Percentiles rank a stretch among this genome's conserved stretches.
These are phyloP conservation scores for Wickerhamomyces mucosus DNA, from an alignment of 805 yeast species.

Conservation along the genomic window DNA sequence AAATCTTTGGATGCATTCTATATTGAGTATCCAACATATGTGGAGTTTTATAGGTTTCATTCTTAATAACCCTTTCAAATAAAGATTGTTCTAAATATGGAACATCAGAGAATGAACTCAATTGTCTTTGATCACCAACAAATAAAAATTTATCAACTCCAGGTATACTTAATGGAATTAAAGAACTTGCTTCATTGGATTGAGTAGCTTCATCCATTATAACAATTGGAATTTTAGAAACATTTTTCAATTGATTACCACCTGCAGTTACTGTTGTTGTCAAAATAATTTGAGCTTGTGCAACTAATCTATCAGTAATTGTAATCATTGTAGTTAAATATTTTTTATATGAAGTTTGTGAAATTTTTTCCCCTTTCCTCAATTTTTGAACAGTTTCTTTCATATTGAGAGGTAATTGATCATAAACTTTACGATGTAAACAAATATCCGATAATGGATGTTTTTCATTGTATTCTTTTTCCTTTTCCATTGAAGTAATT, in stretches of 20 bases:
- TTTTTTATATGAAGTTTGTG: slow-evolving; percentile 41
- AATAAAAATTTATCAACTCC: slow-evolving; percentile 59
- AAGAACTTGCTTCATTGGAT: slow-evolving; percentile 62
- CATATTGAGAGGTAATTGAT: slow-evolving; percentile 36
- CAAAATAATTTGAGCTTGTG: slow-evolving; percentile 61
- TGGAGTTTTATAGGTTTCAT: slow-evolving; percentile 51
- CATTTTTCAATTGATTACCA: slow-evolving; percentile 48
- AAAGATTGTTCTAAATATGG: slow-evolving; percentile 58
- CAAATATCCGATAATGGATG: slow-evolving; percentile 54
- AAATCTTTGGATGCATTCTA: slow-evolving; percentile 57
- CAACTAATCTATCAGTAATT: slow-evolving; percentile 39
- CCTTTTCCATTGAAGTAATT: slow-evolving; percentile 56
- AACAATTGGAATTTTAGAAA: slow-evolving; percentile 57
- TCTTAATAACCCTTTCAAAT: slow-evolving; percentile 55
- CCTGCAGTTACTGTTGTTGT: slow-evolving; percentile 71
- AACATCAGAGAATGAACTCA: slow-evolving; percentile 62
- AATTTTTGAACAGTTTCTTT: slow-evolving; percentile 35
- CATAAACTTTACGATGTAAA: slow-evolving; percentile 49
- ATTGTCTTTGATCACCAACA: slow-evolving; percentile 70
- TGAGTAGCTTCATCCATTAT: slow-evolving; percentile 78
- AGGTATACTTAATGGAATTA: slow-evolving; percentile 61
- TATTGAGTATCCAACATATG: slow-evolving; percentile 64
- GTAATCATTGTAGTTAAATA: slow-evolving; percentile 33
- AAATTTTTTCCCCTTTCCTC: slow-evolving; percentile 32
- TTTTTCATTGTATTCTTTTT: slow-evolving; percentile 45